Conservation (phyloP, 768 basidiomycete species). For the Lactarius deliciosus region DNA sequence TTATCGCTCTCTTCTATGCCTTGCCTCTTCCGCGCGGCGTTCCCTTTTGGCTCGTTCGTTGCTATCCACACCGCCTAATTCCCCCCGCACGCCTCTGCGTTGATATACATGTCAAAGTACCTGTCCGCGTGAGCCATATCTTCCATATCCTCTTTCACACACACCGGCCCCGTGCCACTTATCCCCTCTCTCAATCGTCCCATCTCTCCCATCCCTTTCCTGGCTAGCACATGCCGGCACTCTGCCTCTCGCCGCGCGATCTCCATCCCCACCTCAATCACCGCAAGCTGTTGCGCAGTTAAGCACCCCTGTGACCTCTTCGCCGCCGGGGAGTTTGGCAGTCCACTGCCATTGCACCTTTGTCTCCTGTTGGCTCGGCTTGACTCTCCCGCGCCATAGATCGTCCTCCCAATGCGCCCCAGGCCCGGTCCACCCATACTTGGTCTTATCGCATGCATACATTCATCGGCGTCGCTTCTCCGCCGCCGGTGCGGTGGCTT, state of each 20-base stretch:
- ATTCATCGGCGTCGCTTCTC: conserved; percentile 26
- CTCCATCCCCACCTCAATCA: conserved; percentile 16
- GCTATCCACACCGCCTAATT: conserved; percentile 16
- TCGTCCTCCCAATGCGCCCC: conserved; percentile 27
- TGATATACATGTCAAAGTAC: conserved; percentile 47
- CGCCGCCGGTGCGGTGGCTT: conserved; percentile 18
- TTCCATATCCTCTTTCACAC: conserved; percentile 22
- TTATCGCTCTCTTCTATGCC: background rate
- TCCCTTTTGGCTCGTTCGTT: conserved; percentile 4
- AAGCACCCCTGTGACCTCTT: conserved; percentile 14
- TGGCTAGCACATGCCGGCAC: background rate
- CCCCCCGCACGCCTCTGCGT: conserved; percentile 37
- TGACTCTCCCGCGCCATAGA: conserved; percentile 24
- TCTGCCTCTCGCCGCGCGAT: conserved; percentile 13
- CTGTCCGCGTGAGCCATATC: conserved; percentile 29
- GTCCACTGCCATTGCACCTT: conserved; percentile 1
- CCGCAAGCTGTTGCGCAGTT: conserved; percentile 16
- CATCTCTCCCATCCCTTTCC: conserved; percentile 5
- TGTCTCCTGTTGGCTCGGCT: conserved; percentile 10
- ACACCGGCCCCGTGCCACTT: conserved; percentile 3
- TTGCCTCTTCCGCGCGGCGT: conserved; percentile 21
- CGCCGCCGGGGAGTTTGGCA: background rate
- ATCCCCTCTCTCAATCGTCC: background rate
- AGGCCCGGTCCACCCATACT: background rate
- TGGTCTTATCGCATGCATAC: conserved; percentile 11